Evolutionary conservation across 179 eudicot species (phyloP).

Genomic region (Silene coronaria): DNA sequence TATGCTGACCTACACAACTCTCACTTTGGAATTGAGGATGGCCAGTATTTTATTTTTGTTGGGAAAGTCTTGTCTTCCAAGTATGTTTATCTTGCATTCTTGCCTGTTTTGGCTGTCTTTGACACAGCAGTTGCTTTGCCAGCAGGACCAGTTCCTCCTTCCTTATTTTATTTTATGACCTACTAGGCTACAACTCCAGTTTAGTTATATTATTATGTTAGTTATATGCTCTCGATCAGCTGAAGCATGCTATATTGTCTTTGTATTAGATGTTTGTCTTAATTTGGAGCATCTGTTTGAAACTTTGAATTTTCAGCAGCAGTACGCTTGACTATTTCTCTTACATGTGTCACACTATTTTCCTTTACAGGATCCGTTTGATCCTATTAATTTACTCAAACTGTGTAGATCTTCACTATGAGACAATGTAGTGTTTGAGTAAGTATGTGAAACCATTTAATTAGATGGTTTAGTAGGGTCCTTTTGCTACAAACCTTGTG

Average conservation of each 20-base stretch:
- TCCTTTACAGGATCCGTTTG: not conserved
- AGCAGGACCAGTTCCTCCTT: constrained; percentile 5
- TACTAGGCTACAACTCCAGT: not conserved
- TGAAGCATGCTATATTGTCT: not conserved
- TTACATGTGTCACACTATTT: not conserved
- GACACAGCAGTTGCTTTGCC: not conserved
- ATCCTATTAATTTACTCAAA: not conserved
- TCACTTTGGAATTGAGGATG: constrained; percentile 70
- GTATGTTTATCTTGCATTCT: constrained; percentile 29
- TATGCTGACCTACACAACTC: constrained; percentile 93
- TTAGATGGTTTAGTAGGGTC: not conserved
- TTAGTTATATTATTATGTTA: not conserved
- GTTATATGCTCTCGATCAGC: not conserved
- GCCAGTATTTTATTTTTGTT: constrained; percentile 81
- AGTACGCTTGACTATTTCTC: not conserved
- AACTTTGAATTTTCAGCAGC: not conserved
- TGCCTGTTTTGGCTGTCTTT: not conserved
- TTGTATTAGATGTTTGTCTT: not conserved
- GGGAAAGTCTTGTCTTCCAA: constrained; percentile 78
- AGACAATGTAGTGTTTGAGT: not conserved
- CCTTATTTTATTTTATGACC: not conserved
- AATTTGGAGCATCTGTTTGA: not conserved
- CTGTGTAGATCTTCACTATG: not conserved
- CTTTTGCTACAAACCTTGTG: not conserved
- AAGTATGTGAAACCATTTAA: not conserved